These are phyloP conservation scores for Cercospora berteroae DNA, from an alignment of 2,329 filamentous ascomycete species.

Conservation along the genomic window DNA sequence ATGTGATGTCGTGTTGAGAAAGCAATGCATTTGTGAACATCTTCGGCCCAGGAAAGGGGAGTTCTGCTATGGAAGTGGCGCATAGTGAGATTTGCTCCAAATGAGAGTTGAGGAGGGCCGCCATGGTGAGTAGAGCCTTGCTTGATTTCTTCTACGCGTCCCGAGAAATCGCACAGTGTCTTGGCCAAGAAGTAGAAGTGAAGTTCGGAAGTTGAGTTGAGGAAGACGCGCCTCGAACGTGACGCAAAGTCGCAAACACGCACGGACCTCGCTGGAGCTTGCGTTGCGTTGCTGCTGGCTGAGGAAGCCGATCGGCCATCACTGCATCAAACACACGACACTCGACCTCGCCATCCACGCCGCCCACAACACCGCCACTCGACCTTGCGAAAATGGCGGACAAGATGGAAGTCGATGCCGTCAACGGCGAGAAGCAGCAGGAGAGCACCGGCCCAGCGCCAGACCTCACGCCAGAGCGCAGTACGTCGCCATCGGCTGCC, in stretches of 20 bases:
- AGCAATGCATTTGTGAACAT: conserved; percentile 94
- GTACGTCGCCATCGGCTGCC: conserved; percentile 30
- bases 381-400: conserved; percentile 45
- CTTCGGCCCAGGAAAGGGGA: conserved; percentile 76
- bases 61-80: conserved; percentile 48
- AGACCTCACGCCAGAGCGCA: conserved; percentile 35
- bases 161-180: background rate
- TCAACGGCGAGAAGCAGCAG: conserved; percentile 42
- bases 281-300: conserved; percentile 1
- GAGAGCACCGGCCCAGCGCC: conserved; percentile 41
- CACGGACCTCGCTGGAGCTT: conserved; percentile 8
- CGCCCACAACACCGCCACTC: conserved; percentile 11
- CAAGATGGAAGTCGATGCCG: conserved; percentile 47
- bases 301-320: background rate
- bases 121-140: conserved; percentile 21
- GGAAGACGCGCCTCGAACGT: background rate
- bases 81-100: conserved; percentile 53
- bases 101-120: conserved; percentile 47
- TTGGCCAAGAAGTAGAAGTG: background rate
- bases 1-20: conserved; percentile 80
- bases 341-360: conserved; percentile 4
- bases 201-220: background rate
- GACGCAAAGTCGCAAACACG: conserved; percentile 6
- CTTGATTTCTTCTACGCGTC: background rate
- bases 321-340: conserved; percentile 9